Base-by-base conservation (phyloP, 1,139 yeast species). In the Meyerozyma elateridarum region DNA sequence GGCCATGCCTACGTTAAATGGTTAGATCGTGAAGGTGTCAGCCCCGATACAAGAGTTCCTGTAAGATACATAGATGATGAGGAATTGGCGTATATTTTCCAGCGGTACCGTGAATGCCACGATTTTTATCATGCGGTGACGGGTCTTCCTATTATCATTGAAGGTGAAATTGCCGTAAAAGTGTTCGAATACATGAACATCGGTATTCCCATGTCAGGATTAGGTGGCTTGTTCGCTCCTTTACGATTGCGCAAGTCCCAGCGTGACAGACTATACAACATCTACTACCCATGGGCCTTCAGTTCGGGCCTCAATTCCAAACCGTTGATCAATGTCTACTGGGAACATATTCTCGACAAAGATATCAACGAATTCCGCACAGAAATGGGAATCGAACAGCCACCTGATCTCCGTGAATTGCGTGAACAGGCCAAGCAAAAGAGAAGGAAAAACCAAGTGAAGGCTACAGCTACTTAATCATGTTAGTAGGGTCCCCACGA, bases 41-140 rank as follows among this genome's bases (percentile, higher is more conserved):
- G 93, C 8, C 96, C 97, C 1, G 98, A 93, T 53, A 88, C 96
- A 0, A 67, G 99, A 45, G 89, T 83, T 2, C 81, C 87, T 0
- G 97, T 91, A 5, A 73, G 77, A 37, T 91, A 76, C 54, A 85
- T 91, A 25, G 93, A 85, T 43, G 88, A 91, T 51, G 93, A 85
- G 26, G 95, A 87, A 49, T 73, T 88, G 47, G 96, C 96, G 1
- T 91, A 83, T 50, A 83, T 91, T 12, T 87, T 79, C 67, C 94
- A 88, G 54, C 64, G 98, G 42, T 91, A 91, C 56, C 74, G 99
- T 33, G 97, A 91, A 52, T 89, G 96, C 52, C 99, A 91, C 49
- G 99, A 91, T 54, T 91, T 91, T 49, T 91, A 88, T 52, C 99
- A 91, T 54, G 87, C 97, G 2, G 70, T 91, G 24, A 83, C 95